These are phyloP conservation scores for Rubia tinctorum DNA, from an alignment of 305 asterid species.

Conservation along the genomic window DNA sequence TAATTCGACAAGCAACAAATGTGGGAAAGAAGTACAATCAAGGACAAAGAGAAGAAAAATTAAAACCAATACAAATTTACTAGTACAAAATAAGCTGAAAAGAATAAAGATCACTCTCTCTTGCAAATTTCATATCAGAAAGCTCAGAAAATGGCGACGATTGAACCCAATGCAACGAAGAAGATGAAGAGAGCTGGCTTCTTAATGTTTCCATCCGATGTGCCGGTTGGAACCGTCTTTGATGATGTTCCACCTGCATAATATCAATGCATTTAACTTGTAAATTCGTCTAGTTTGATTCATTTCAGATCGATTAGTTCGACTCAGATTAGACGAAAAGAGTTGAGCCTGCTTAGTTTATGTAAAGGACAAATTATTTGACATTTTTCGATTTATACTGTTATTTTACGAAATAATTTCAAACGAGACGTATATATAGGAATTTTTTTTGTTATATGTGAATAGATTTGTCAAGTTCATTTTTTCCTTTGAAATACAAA, in stretches of 20 bases:
- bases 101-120: not conserved
- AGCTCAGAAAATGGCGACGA: conserved; percentile 15
- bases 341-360: no score
- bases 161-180: conserved; percentile 28
- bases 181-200: conserved; percentile 24
- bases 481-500: no score
- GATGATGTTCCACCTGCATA: conserved; percentile 37
- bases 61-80: not conserved
- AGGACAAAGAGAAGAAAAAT: not conserved
- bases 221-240: conserved; percentile 39
- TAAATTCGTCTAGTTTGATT: not conserved
- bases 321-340: no score
- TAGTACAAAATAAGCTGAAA: not conserved
- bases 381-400: no score
- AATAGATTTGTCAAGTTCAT: no score
- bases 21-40: not conserved
- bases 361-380: no score
- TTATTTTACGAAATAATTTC: no score
- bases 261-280: not conserved
- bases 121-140: not conserved
- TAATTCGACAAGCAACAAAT: conserved; percentile 14
- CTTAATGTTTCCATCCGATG: conserved; percentile 32
- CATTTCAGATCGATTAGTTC: not conserved
- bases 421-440: no score
- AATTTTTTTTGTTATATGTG: no score